Evolutionary conservation across 1,284 basidiomycete genomes (phyloP), one percentile per base, ranked within the genome.

Genomic region (Fomitopsis schrenkii): DNA sequence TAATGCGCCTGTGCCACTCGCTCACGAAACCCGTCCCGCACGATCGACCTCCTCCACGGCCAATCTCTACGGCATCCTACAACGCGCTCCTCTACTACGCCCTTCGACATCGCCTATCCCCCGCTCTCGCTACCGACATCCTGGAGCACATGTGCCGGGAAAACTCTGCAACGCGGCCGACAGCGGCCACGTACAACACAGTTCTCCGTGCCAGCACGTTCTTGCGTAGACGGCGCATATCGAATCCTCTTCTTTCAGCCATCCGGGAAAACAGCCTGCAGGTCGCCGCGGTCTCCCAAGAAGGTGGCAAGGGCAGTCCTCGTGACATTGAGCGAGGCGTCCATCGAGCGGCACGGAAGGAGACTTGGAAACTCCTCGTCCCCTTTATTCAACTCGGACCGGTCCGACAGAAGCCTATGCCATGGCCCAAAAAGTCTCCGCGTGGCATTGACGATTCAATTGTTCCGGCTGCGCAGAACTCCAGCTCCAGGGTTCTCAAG

Each of bases 71-170:
- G 3, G 71, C 75, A 17, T 74, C 82, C 0, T 89, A 85, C 73
- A 88, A 91, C 69, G 66, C 84, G 0, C 80, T 93, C 30, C 67
- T 93, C 2, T 79, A 86, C 61, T 91, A 91, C 71, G 74, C 86
- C 1, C 76, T 93, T 40, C 81, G 81, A 1, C 79, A 88, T 64
- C 81, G 82, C n/a, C 72, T 80, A 36, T 85, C 85, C 2, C 73
- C 80, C 9, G 60, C 65, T 0, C 73, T 83, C 28, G 87, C 83
- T 0, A 70, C 78, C 6, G 64, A 68, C 9, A 71, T 91, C 5
- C 68, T 90, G 17, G 66, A 80, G 8, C 82, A 88, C 62, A 88
- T 90, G 85, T 73, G 73, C 30, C 66, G 72, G 15, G 60, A 74
- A 4, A 58, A 74, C 2, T 75, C 76, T 4, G 70, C 75, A 5